Conservation (phyloP, 2,329 filamentous ascomycete genomes). For the Colletotrichum acutatum region DNA sequence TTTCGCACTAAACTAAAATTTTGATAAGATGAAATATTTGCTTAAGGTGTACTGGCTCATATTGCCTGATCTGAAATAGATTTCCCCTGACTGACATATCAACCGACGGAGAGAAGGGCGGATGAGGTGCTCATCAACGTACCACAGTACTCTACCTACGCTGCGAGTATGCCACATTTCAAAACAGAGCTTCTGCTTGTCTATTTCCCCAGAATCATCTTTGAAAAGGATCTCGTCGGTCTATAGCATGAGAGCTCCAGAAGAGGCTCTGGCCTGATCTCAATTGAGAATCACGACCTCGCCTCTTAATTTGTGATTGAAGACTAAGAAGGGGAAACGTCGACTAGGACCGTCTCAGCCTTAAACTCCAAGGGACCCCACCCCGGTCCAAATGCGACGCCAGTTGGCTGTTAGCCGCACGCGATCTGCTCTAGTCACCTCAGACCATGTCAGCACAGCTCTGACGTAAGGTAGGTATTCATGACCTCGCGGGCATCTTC, state of each 20-base stretch:
- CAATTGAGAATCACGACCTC: background rate
- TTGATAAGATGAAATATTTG: too few species aligned
- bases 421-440: background rate
- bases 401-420: background rate
- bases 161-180: background rate
- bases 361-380: background rate
- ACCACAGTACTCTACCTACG: background rate
- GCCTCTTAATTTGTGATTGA: too few species aligned
- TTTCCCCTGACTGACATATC: background rate
- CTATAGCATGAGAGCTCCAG: background rate
- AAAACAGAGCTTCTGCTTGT: too few species aligned
- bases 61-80: rapidly evolving
- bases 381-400: background rate
- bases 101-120: background rate
- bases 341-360: background rate
- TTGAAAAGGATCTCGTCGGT: too few species aligned
- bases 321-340: background rate
- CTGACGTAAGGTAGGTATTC: conserved; percentile 1
- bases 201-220: too few species aligned
- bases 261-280: background rate
- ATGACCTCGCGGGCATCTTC: conserved; percentile 5
- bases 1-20: too few species aligned
- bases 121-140: background rate
- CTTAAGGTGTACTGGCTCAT: rapidly evolving
- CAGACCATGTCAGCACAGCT: background rate